These are phyloP conservation scores for Sphaerulina musiva DNA, from an alignment of 2,329 filamentous ascomycete species.

Conservation along the genomic window DNA sequence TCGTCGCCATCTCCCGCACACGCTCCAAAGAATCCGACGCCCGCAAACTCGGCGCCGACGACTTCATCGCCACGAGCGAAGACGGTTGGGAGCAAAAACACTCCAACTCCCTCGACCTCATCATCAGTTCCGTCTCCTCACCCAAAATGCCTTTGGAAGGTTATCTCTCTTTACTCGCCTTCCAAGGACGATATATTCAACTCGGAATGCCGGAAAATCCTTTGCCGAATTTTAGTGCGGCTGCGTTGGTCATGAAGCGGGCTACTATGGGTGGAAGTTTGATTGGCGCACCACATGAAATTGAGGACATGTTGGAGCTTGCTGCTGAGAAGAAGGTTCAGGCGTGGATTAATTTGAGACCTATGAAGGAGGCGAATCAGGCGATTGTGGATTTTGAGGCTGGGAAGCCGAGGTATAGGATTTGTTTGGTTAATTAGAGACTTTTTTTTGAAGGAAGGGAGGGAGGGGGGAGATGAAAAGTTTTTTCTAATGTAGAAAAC, in stretches of 20 bases:
- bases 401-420: constrained; percentile 47
- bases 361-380: constrained; percentile 53
- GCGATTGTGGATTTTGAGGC: constrained; percentile 51
- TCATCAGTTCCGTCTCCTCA: constrained; percentile 52
- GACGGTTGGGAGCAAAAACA: constrained; percentile 53
- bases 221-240: constrained; percentile 50
- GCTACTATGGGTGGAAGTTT: constrained; percentile 40
- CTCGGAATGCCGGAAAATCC: constrained; percentile 57
- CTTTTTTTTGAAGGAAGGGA: not conserved
- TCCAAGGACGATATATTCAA: constrained; percentile 57
- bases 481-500: too few species aligned
- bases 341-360: constrained; percentile 56
- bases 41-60: constrained; percentile 54
- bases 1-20: constrained; percentile 60
- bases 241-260: constrained; percentile 52
- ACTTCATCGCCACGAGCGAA: constrained; percentile 51
- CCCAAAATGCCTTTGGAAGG: constrained; percentile 57
- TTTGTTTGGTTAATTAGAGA: constrained; percentile 34
- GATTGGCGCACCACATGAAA: constrained; percentile 51
- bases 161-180: constrained; percentile 51
- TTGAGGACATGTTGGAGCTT: constrained; percentile 55
- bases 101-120: constrained; percentile 49
- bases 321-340: constrained; percentile 53
- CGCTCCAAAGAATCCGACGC: constrained; percentile 54
- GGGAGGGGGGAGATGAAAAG: not conserved